Evolutionary conservation across 2,329 filamentous ascomycete genomes (phyloP).

Genomic region (Podosphaera xanthii): DNA sequence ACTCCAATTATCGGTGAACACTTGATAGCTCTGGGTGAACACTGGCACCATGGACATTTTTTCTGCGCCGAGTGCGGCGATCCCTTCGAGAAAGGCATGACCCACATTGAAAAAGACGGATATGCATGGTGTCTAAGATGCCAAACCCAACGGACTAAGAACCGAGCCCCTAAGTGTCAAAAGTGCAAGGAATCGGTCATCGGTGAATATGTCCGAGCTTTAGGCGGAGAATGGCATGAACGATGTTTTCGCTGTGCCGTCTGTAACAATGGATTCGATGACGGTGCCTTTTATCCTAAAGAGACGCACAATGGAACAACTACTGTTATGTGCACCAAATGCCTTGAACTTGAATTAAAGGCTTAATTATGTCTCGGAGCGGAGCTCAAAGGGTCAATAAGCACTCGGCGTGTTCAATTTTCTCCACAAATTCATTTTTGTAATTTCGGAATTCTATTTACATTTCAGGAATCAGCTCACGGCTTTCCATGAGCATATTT

Average conservation of each 20-base stretch:
- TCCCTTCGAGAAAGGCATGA: conserved; percentile 54
- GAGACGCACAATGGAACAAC: conserved; percentile 24
- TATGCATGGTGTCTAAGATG: conserved; percentile 93
- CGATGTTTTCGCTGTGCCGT: conserved; percentile 65
- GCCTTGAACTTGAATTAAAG: conserved; percentile 37
- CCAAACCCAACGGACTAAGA: conserved; percentile 76
- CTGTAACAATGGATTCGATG: conserved; percentile 36
- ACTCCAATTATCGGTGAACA: conserved; percentile 94
- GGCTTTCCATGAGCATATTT: no score
- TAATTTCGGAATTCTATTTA: no score
- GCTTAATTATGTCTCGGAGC: conserved; percentile 6
- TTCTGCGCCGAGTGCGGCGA: conserved; percentile 98
- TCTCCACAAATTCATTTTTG: no score
- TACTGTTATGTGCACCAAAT: conserved; percentile 36
- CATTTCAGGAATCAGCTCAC: no score
- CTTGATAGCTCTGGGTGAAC: conserved; percentile 75
- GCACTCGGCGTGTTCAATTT: no score
- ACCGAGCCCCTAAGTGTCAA: conserved; percentile 68
- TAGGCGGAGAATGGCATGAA: conserved; percentile 86
- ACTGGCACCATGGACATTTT: conserved; percentile 95
- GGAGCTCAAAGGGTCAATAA: no score
- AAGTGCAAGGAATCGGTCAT: conserved; percentile 69
- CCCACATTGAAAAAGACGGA: conserved; percentile 78
- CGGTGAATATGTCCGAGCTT: conserved; percentile 70
- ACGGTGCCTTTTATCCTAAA: conserved; percentile 41